phyloP scores from a whole-genome alignment of 495 filamentous ascomycete species.

The Aspergillus homomorphus region DNA sequence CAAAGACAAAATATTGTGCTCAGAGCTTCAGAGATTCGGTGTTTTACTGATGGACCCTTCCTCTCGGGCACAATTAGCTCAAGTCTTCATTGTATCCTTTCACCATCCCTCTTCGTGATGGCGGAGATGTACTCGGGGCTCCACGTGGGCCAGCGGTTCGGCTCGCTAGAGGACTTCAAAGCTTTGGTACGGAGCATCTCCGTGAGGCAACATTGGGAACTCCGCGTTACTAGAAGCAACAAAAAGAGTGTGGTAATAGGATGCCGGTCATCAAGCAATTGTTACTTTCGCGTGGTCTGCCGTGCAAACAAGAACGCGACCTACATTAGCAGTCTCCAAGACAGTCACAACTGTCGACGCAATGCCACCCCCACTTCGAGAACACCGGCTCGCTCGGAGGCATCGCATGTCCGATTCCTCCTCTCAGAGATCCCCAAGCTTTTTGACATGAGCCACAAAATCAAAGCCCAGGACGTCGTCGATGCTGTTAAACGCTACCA shows the following conservation, averaged over 20 bases:
- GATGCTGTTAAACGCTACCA: slow-evolving; percentile 47
- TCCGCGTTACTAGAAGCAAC: slow-evolving; percentile 45
- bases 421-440: slow-evolving; percentile 46
- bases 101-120: slow-evolving; percentile 28
- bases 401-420: slow-evolving; percentile 47
- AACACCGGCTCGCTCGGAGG: slow-evolving; percentile 44
- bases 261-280: slow-evolving; percentile 42
- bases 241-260: slow-evolving; percentile 49
- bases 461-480: slow-evolving; percentile 42
- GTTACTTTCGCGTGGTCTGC: slow-evolving; percentile 46
- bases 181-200: slow-evolving; percentile 43
- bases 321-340: slow-evolving; percentile 47
- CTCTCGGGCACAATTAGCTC: slow-evolving; percentile 19
- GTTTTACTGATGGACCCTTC: slow-evolving; percentile 21
- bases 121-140: slow-evolving; percentile 46
- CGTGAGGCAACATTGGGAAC: slow-evolving; percentile 47
- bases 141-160: slow-evolving; percentile 44
- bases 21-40: background rate
- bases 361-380: slow-evolving; percentile 32
- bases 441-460: slow-evolving; percentile 42
- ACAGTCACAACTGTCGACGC: slow-evolving; percentile 42
- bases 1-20: slow-evolving; percentile 18
- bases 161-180: slow-evolving; percentile 45
- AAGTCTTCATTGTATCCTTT: slow-evolving; percentile 7
- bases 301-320: slow-evolving; percentile 48